A percentile compares a stretch with the other conserved stretches of the same genome.
Conservation (phyloP, 805 yeast genomes). For the Saccharomycopsis sp. region DNA sequence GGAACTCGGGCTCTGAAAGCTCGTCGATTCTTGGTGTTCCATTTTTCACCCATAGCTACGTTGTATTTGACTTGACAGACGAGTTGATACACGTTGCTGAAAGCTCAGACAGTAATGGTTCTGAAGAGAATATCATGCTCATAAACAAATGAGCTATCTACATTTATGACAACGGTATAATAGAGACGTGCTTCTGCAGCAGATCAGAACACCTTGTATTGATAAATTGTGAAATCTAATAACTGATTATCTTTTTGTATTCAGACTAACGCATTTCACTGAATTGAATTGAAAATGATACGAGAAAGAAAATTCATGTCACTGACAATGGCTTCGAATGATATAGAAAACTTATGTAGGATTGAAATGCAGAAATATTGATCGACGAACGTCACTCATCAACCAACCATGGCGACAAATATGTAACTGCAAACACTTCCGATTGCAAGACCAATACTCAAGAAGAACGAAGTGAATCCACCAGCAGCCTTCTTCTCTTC, state of each 20-base stretch:
- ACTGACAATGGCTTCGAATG: neutral
- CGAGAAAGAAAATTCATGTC: neutral
- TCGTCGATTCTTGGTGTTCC: neutral
- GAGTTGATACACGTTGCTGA: neutral
- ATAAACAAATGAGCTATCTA: neutral
- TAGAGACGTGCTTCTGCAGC: no score
- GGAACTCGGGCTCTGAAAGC: neutral
- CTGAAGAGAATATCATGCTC: neutral
- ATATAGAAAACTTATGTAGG: neutral
- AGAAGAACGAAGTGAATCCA: slow-evolving; percentile 78
- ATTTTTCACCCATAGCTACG: neutral
- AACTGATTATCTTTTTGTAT: neutral
- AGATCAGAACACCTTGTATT: no score
- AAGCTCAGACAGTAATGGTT: neutral
- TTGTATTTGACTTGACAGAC: neutral
- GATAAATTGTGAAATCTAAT: no score
- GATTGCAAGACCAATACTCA: slow-evolving; percentile 67
- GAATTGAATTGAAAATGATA: slow-evolving; percentile 3
- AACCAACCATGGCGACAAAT: slow-evolving; percentile 35
- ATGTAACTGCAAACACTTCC: slow-evolving; percentile 76
- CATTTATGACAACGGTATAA: no score
- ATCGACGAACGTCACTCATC: neutral
- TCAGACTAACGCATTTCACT: neutral
- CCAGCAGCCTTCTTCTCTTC: slow-evolving; percentile 87
- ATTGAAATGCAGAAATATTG: neutral